phyloP scores from a whole-genome alignment of 192 early-diverging fungal genomes.

The Coemansia sp. region DNA sequence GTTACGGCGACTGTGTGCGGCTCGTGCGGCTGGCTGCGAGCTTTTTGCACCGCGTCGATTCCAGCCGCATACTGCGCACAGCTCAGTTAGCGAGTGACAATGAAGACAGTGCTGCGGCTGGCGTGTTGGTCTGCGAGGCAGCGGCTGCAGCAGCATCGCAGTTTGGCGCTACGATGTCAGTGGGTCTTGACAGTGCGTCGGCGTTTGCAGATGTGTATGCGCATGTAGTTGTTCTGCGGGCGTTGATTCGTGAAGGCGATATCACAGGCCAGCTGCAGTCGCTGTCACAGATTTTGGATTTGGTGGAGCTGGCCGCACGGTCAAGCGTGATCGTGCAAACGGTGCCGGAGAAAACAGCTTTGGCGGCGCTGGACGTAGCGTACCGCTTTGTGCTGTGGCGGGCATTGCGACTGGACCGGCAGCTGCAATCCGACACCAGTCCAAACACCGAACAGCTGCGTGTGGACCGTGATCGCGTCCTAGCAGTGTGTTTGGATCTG shows the following conservation, averaged over 20 bases:
- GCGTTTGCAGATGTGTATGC: constrained; percentile 27
- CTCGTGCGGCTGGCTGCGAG: constrained; percentile 23
- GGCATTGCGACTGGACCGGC: constrained; percentile 18
- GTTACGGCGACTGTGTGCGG: constrained; percentile 32
- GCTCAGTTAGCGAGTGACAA: background rate
- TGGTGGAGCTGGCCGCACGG: constrained; percentile 20
- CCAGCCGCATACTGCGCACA: constrained; percentile 23
- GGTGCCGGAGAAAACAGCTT: constrained; percentile 23
- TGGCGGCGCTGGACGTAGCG: constrained; percentile 34
- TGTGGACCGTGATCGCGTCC: constrained; percentile 26
- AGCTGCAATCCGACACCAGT: constrained; percentile 6
- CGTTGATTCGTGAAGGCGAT: constrained; percentile 23
- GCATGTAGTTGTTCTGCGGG: constrained; percentile 26
- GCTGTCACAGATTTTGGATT: constrained; percentile 15
- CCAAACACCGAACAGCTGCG: constrained; percentile 10
- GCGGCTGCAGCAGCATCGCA: constrained; percentile 13
- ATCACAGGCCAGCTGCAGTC: constrained; percentile 18
- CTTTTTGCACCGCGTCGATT: constrained; percentile 43
- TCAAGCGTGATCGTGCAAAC: constrained; percentile 8
- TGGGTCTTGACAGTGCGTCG: constrained; percentile 8
- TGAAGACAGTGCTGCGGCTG: constrained; percentile 2
- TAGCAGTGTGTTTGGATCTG: constrained; percentile 23
- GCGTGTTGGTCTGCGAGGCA: constrained; percentile 20
- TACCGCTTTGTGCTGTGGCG: constrained; percentile 46
- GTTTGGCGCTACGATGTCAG: constrained; percentile 19